phyloP scores from a whole-genome alignment of 208 protist species.

The Leptomonas seymouri region DNA sequence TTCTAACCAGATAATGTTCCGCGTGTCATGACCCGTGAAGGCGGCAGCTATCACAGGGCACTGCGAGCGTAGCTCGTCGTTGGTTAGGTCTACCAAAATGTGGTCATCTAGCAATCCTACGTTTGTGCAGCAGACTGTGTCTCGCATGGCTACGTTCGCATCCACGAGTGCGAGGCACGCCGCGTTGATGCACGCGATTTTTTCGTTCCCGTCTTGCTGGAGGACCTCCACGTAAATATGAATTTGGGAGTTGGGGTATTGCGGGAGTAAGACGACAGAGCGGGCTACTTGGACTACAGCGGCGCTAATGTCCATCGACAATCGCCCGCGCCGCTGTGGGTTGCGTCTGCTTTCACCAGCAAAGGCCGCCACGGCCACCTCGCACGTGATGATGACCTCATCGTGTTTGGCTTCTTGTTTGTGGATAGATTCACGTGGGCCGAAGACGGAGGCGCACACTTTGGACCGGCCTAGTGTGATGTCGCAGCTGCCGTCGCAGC shows the following conservation, averaged over 20 bases:
- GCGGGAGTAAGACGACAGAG: conserved; percentile 72
- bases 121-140: conserved; percentile 66
- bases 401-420: conserved; percentile 62
- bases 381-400: conserved; percentile 77
- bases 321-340: conserved; percentile 52
- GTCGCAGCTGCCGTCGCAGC: conserved; percentile 80
- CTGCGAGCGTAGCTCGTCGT: conserved; percentile 77
- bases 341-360: conserved; percentile 68
- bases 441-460: conserved; percentile 77
- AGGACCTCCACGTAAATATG: conserved; percentile 86
- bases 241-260: conserved; percentile 91
- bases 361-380: conserved; percentile 82
- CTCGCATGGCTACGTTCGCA: conserved; percentile 85
- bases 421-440: conserved; percentile 64
- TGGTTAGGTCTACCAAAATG: conserved; percentile 78
- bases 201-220: conserved; percentile 80
- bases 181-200: conserved; percentile 85
- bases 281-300: conserved; percentile 74
- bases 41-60: conserved; percentile 68
- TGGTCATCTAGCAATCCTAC: conserved; percentile 71
- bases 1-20: conserved; percentile 83
- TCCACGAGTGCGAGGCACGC: conserved; percentile 87
- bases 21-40: conserved; percentile 64
- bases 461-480: conserved; percentile 53
- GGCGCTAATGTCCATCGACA: conserved; percentile 79